These are phyloP conservation scores for Tuber calosporum DNA, from an alignment of 495 filamentous ascomycete species.

Conservation along the genomic window DNA sequence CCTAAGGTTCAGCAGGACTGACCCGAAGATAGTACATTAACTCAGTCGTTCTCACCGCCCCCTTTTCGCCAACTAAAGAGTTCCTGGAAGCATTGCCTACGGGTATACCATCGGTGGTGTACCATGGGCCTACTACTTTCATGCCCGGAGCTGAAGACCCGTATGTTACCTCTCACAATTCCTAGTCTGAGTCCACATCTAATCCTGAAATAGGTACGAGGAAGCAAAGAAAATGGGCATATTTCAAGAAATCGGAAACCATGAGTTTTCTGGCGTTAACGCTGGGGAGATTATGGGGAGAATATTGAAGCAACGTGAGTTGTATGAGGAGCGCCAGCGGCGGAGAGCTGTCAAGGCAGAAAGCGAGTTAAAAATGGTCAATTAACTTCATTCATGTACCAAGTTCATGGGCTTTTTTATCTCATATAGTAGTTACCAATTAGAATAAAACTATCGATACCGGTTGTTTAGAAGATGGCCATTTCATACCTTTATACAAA, in stretches of 20 bases:
- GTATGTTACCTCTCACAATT: constrained; percentile 45
- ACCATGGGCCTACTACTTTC: constrained; percentile 89
- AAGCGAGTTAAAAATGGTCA: constrained; percentile 51
- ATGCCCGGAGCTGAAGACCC: constrained; percentile 82
- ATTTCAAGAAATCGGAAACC: constrained; percentile 62
- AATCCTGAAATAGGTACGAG: constrained; percentile 35
- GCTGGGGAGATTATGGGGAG: constrained; percentile 83
- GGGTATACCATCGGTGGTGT: constrained; percentile 71
- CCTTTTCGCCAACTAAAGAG: constrained; percentile 66
- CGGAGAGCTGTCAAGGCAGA: constrained; percentile 76
- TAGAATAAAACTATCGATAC: background rate
- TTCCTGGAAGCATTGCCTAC: constrained; percentile 71
- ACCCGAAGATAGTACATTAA: constrained; percentile 62
- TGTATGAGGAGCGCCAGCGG: constrained; percentile 85
- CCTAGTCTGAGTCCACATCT: background rate
- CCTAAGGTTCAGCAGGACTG: constrained; percentile 15
- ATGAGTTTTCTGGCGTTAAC: constrained; percentile 80
- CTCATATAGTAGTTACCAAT: background rate
- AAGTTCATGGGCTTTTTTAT: background rate
- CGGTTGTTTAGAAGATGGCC: background rate
- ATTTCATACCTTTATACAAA: background rate
- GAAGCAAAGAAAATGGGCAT: constrained; percentile 72
- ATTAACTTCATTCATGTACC: constrained; percentile 2
- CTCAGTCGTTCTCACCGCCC: constrained; percentile 78
- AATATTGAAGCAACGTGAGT: constrained; percentile 72